These are phyloP conservation scores for Penicillium nordicum DNA, from an alignment of 2,329 filamentous ascomycete genomes.

Conservation along the genomic window DNA sequence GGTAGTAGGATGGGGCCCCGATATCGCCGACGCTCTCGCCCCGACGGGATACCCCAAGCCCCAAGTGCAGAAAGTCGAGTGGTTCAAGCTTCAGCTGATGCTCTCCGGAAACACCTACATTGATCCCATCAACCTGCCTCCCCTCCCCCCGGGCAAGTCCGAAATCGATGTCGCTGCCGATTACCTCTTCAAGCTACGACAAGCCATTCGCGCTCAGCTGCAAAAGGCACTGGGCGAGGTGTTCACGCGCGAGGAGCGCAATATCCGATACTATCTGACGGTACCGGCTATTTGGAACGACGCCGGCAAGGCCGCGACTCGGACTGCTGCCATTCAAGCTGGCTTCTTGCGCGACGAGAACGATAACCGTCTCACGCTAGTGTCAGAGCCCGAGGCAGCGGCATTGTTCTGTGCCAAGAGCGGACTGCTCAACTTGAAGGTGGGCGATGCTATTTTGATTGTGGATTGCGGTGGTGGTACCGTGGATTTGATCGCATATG, in stretches of 20 bases:
- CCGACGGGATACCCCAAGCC: slow-evolving; percentile 97
- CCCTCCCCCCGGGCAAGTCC: slow-evolving; percentile 93
- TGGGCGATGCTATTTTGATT: slow-evolving; percentile 97
- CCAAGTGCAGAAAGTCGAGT: slow-evolving; percentile 97
- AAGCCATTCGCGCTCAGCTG: slow-evolving; percentile 92
- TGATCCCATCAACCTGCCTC: slow-evolving; percentile 96
- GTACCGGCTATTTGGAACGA: slow-evolving; percentile 99
- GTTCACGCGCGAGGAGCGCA: slow-evolving; percentile 95
- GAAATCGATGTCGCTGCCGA: slow-evolving; percentile 99
- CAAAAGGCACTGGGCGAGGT: slow-evolving; percentile 97
- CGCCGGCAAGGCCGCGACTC: slow-evolving; percentile 92
- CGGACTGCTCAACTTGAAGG: slow-evolving; percentile 89
- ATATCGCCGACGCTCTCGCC: slow-evolving; percentile 93
- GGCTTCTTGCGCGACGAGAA: slow-evolving; percentile 96
- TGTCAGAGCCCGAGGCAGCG: slow-evolving; percentile 94
- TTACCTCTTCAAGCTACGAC: slow-evolving; percentile 95
- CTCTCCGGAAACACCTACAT: slow-evolving; percentile 98
- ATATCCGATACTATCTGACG: slow-evolving; percentile 95
- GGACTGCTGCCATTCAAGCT: slow-evolving; percentile 92
- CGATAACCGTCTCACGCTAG: slow-evolving; percentile 89
- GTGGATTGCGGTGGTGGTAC: slow-evolving; percentile 98
- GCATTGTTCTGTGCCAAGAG: slow-evolving; percentile 98
- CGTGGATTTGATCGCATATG: slow-evolving; percentile 97
- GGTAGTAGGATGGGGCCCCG: slow-evolving; percentile 98
- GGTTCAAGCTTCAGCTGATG: slow-evolving; percentile 99